Evolutionary conservation across 108 stramenopile species (phyloP).

Genomic region (Discostella stelligeroides): DNA sequence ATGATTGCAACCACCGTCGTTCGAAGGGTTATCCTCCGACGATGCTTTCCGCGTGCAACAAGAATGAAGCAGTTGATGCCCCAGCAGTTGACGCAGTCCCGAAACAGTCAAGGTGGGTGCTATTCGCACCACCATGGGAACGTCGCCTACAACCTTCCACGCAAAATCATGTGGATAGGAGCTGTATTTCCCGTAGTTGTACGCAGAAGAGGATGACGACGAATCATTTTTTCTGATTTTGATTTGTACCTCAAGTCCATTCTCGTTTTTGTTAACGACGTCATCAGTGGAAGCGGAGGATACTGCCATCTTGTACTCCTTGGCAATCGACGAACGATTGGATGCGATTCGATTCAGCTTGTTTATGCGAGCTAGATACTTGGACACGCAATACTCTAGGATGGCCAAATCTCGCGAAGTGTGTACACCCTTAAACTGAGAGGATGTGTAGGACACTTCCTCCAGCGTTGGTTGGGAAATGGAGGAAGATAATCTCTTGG

Average conservation of each 20-base stretch:
- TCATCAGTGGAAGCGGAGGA: conserved; percentile 9
- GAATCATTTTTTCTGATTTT: conserved; percentile 39
- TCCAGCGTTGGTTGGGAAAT: conserved; percentile 19
- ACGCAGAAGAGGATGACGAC: background rate
- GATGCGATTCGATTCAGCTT: conserved; percentile 1
- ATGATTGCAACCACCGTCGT: background rate
- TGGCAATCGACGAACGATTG: conserved; percentile 37
- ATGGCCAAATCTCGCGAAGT: conserved; percentile 60
- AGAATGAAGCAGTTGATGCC: conserved; percentile 31
- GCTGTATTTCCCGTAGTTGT: background rate
- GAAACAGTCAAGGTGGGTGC: conserved; percentile 64
- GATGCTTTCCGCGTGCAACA: background rate
- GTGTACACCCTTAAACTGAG: conserved; percentile 54
- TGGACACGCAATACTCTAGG: conserved; percentile 63
- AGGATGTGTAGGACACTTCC: conserved; percentile 48
- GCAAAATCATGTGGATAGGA: background rate
- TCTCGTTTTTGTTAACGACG: conserved; percentile 28
- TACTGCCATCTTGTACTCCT: no score
- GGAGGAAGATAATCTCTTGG: conserved; percentile 2
- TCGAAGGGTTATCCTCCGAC: conserved; percentile 1
- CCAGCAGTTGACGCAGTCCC: conserved; percentile 59
- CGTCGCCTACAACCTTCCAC: conserved; percentile 25
- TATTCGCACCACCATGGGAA: conserved; percentile 65
- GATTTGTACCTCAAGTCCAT: conserved; percentile 66
- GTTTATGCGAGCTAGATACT: conserved; percentile 27